Percentiles rank a stretch among this genome's conserved stretches.
Evolutionary conservation across 2,329 filamentous ascomycete species (phyloP).

Genomic region (Epichloe typhina): DNA sequence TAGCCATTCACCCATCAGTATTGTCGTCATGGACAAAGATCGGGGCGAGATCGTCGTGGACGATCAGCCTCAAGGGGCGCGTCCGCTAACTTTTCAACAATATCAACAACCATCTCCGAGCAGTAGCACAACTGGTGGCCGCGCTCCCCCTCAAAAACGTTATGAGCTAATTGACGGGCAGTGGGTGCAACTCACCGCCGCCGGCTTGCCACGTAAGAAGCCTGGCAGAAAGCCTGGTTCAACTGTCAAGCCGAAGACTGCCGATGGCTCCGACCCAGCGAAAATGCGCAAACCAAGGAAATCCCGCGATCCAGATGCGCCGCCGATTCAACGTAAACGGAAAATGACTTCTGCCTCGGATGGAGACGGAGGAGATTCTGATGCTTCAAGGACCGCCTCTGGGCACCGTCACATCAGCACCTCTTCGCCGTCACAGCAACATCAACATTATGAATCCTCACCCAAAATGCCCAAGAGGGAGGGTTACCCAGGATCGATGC

Average conservation of each 20-base stretch:
- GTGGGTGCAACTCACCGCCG: conserved; percentile 39
- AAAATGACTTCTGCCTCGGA: conserved; percentile 32
- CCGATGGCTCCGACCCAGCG: conserved; percentile 25
- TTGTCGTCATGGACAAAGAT: conserved; percentile 26
- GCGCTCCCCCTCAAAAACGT: conserved; percentile 14
- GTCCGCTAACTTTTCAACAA: conserved; percentile 15
- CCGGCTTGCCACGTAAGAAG: conserved; percentile 48
- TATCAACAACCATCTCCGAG: conserved; percentile 13
- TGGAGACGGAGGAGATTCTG: conserved; percentile 20
- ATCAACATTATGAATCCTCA: conserved; percentile 14
- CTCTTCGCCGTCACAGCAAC: conserved; percentile 12
- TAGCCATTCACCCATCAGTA: conserved; percentile 12
- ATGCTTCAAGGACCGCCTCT: conserved; percentile 12
- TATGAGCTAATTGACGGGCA: conserved; percentile 25
- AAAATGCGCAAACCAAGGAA: conserved; percentile 43
- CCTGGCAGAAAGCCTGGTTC: conserved; percentile 52
- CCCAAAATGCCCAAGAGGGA: conserved; percentile 40
- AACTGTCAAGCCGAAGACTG: conserved; percentile 30
- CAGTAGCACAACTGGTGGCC: conserved; percentile 13
- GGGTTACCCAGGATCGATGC: conserved; percentile 37
- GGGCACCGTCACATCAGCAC: conserved; percentile 11
- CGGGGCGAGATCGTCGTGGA: conserved; percentile 32
- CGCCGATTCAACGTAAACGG: conserved; percentile 40
- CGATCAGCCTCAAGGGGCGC: conserved; percentile 16
- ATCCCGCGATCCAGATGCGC: conserved; percentile 45